Evolutionary conservation across 805 yeast species (phyloP).

Genomic region (Limtongozyma cylindracea): DNA sequence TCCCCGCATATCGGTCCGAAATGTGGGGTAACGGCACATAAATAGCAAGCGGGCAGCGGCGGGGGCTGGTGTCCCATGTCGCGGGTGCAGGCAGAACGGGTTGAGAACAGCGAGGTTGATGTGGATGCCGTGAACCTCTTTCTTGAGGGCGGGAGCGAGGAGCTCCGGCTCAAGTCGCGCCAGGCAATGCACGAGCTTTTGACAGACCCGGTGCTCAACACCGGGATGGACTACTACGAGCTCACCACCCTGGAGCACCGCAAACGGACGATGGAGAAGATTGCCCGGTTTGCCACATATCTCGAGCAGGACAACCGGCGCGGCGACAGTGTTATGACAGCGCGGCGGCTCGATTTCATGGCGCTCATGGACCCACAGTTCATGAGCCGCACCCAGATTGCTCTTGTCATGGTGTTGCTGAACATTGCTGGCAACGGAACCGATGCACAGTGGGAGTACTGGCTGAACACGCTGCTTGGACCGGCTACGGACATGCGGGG

Average conservation of each 20-base stretch:
- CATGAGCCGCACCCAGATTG: conserved; percentile 12
- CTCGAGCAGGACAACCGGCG: conserved; percentile 8
- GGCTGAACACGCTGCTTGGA: conserved; percentile 12
- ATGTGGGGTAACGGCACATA: too few relatives aligned
- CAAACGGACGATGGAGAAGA: conserved; percentile 9
- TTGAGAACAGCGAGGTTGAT: too few relatives aligned
- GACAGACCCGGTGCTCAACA: too few relatives aligned
- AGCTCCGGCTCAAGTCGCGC: too few relatives aligned
- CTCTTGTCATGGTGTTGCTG: conserved; percentile 13
- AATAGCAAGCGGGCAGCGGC: too few relatives aligned
- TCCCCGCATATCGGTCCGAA: too few relatives aligned
- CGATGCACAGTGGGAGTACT: conserved; percentile 10
- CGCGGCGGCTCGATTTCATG: conserved; percentile 10
- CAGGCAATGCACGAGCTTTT: too few relatives aligned
- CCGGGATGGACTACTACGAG: conserved; percentile 14
- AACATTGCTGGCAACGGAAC: conserved; percentile 17
- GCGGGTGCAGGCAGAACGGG: too few relatives aligned
- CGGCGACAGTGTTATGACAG: conserved; percentile 8
- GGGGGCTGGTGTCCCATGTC: too few relatives aligned
- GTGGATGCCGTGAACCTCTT: too few relatives aligned
- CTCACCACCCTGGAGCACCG: conserved; percentile 7
- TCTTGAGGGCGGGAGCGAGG: too few relatives aligned
- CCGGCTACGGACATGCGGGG: conserved; percentile 9
- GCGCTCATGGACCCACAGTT: conserved; percentile 13
- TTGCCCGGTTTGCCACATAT: conserved; percentile 11